These are phyloP conservation scores for Panicum miliaceum DNA, from an alignment of 176 grass and related monocot genomes.

Conservation along the genomic window DNA sequence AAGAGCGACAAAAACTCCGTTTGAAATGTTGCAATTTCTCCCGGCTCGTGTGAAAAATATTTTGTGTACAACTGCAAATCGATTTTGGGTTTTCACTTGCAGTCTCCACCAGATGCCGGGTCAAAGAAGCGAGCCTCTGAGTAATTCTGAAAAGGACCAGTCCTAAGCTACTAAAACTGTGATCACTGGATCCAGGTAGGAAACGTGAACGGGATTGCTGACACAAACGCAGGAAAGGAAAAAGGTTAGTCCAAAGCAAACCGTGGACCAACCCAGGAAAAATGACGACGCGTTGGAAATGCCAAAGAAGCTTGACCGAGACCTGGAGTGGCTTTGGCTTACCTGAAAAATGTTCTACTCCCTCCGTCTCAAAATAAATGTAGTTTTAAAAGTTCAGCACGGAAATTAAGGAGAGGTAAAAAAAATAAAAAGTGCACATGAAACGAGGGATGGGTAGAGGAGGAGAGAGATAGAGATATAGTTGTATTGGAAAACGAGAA, in stretches of 20 bases:
- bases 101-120: slow-evolving; percentile 9
- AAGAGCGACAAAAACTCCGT: not conserved
- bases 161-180: not conserved
- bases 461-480: no score
- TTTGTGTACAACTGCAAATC: not conserved
- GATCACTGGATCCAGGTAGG: slow-evolving; percentile 28
- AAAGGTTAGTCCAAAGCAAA: not conserved
- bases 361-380: no score
- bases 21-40: not conserved
- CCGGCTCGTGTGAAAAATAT: not conserved
- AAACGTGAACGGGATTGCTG: slow-evolving; percentile 26
- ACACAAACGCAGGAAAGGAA: not conserved
- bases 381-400: no score
- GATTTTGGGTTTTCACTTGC: not conserved
- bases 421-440: no score
- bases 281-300: slow-evolving; percentile 20
- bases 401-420: no score
- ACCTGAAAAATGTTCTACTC: not conserved
- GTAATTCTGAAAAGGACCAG: slow-evolving; percentile 15
- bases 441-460: no score
- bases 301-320: slow-evolving; percentile 30
- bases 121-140: slow-evolving; percentile 25
- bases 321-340: not conserved
- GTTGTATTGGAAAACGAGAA: no score
- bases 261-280: not conserved